Base-by-base conservation (phyloP, 306 rosid genomes). In the Fragaria nilgerrensis region DNA sequence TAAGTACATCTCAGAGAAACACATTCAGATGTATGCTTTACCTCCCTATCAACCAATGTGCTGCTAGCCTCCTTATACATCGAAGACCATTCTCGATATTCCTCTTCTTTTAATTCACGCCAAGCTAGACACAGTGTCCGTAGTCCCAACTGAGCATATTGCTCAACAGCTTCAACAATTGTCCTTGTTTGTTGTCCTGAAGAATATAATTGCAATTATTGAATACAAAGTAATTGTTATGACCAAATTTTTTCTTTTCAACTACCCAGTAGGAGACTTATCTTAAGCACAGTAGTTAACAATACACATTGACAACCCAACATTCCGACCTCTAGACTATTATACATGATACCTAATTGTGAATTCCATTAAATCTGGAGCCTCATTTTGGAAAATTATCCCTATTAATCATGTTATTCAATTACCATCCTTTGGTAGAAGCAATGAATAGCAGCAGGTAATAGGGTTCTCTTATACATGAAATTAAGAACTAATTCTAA, bases 31-130 rank as follows among this genome's bases (percentile, higher is more conserved):
- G 86, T 73, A 19, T 76, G 53, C 64, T 36, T 84, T 87, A 92
- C 99, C 99, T 96, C 99, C 79, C 99, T 86, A 79, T 96, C 99
- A 86, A 96, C 90, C 88, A 96, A 84, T 78, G 96, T 89, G 89
- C 92, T 92, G 78, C 86, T 92, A 74, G 98, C 99, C 86, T 92
- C 99, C 70, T 92, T 96, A 83, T 87, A 95, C 93, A 90, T 87
- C 86, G 86, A 85, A 76, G 97, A 90, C 97, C 98, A 95, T 85
- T 89, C 96, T 80, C 19, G 85, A 82, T 91, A 91, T 81, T 96
- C 98, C 47, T 92, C 96, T 86, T 84, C 96, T 79, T 77, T 86
- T 56, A 96, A 80, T 78, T 92, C 94, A 79, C 98, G 94, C 94
- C 98, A 92, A 65, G 97, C 99, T 71, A 96, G 74, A 86, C 99